A percentile compares a stretch with the other conserved stretches of the same genome.
Evolutionary conservation across 352 stramenopile genomes (phyloP).

Genomic region (Plasmopara viticola): DNA sequence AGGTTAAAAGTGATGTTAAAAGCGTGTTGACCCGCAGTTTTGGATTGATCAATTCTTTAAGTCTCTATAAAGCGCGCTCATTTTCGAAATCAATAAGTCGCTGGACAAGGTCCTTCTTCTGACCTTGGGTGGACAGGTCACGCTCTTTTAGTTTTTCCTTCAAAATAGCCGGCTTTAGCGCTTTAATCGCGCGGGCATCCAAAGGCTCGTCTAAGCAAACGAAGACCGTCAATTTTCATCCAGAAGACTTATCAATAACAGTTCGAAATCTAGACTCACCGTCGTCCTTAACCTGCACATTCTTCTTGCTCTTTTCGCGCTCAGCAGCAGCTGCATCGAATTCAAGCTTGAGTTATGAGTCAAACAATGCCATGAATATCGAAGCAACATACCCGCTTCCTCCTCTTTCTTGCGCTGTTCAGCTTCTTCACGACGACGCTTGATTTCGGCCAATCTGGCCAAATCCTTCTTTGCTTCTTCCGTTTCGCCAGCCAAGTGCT

Average conservation of each 20-base stretch:
- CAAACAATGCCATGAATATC: not conserved
- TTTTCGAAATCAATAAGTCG: conserved; percentile 86
- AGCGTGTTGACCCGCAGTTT: too few species aligned
- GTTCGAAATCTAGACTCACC: conserved; percentile 26
- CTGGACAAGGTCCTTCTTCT: conserved; percentile 87
- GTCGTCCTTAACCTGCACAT: conserved; percentile 48
- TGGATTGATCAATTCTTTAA: not conserved
- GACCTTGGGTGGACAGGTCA: conserved; percentile 73
- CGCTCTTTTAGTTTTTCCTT: conserved; percentile 88
- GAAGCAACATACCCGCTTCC: conserved; percentile 39
- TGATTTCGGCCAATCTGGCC: conserved; percentile 68
- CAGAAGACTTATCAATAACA: not conserved
- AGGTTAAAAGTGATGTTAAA: too few species aligned
- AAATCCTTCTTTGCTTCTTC: conserved; percentile 85
- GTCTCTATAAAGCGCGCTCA: conserved; percentile 69
- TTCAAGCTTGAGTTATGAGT: not conserved
- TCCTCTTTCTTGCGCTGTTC: conserved; percentile 77
- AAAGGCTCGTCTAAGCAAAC: conserved; percentile 53
- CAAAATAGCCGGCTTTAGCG: conserved; percentile 77
- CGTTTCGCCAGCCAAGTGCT: conserved; percentile 80
- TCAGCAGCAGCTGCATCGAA: conserved; percentile 35
- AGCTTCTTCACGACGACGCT: conserved; percentile 74
- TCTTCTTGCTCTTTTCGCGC: conserved; percentile 63
- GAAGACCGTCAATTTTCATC: too few species aligned
- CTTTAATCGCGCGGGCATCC: conserved; percentile 79